Evolutionary conservation across 495 filamentous ascomycete genomes (phyloP).

Genomic region (Hypoxylon subgilvum): DNA sequence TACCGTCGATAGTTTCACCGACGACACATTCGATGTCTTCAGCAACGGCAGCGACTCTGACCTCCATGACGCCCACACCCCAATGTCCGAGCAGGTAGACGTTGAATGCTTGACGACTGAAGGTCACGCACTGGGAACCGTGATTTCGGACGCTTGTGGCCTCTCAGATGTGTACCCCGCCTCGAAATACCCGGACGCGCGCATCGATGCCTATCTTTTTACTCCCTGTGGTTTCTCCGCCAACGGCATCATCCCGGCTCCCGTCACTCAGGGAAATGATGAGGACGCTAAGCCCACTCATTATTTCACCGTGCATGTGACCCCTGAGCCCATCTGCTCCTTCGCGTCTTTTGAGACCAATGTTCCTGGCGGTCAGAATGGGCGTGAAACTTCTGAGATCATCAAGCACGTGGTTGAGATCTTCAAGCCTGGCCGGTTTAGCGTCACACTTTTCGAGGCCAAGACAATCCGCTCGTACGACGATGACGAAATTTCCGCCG

Average conservation of each 20-base stretch:
- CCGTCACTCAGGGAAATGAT: conserved; percentile 51
- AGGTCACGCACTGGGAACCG: conserved; percentile 89
- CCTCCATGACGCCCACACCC: conserved; percentile 61
- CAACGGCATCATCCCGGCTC: conserved; percentile 92
- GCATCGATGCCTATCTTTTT: conserved; percentile 96
- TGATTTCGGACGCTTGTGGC: conserved; percentile 90
- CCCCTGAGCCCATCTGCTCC: conserved; percentile 96
- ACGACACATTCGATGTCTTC: conserved; percentile 77
- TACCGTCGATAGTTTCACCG: conserved; percentile 37
- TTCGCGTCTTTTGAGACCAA: conserved; percentile 99
- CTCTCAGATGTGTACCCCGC: conserved; percentile 88
- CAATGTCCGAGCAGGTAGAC: conserved; percentile 62
- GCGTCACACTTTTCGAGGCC: conserved; percentile 94
- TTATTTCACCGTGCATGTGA: conserved; percentile 99
- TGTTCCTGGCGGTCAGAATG: conserved; percentile 86
- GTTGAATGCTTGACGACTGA: conserved; percentile 84
- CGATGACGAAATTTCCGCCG: conserved; percentile 48
- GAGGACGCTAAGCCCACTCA: conserved; percentile 68
- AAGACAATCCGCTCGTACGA: conserved; percentile 60
- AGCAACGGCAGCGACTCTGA: conserved; percentile 73
- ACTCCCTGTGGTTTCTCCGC: conserved; percentile 97
- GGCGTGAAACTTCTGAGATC: conserved; percentile 85
- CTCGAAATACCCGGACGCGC: conserved; percentile 86
- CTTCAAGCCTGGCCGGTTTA: conserved; percentile 96
- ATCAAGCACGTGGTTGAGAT: conserved; percentile 93